Base-by-base conservation (phyloP, 108 stramenopile genomes). In the Cylindrotheca closterium region DNA sequence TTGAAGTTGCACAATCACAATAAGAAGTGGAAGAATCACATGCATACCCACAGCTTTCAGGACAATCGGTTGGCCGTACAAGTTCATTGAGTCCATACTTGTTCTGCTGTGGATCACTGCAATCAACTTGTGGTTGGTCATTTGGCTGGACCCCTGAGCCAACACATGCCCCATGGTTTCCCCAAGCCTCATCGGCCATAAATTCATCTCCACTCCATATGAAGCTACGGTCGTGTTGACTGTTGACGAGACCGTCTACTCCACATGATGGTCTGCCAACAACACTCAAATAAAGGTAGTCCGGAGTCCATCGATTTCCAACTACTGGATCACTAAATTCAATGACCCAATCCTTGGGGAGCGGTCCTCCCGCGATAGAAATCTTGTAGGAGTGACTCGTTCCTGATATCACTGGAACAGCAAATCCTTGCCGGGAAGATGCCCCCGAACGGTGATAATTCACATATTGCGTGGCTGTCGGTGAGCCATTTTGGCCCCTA, bases 321-420 rank as follows among this genome's bases (percentile, higher is more conserved):
- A 84, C 57, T 19, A 84, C 68, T 21, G 79, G 73, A 54, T 84
- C 83, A 37, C 69, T 75, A 30, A 84, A 84, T 33, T 84, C 83
- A 34, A 84, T 69, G 21, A 84, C 55, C 83, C 83, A 84, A 52
- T 78, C 77, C 18, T 60, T 22, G 0, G 83, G 83, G 67, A 84
- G 71, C 19, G 71, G 58, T 10, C 71, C 60, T 25, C 49, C 30
- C 17, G 72, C 59, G 18, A 83, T 63, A 0, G 81, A 83, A 31
- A 83, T 30, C 33, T 75, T 65, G 55, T 83, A 83, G 26, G 62
- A 62, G n/a, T 72, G 68, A 0, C 56, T 27, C 23, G 45, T 25
- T 1, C 37, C 46, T 2, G 66, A 67, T 42, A 83, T 68, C 8
- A 83, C 78, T 3, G 81, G 81, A 25, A 83, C 51, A 3, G 75